Conservation (phyloP, 352 stramenopile genomes). For the Phytophthora ohioensis region DNA sequence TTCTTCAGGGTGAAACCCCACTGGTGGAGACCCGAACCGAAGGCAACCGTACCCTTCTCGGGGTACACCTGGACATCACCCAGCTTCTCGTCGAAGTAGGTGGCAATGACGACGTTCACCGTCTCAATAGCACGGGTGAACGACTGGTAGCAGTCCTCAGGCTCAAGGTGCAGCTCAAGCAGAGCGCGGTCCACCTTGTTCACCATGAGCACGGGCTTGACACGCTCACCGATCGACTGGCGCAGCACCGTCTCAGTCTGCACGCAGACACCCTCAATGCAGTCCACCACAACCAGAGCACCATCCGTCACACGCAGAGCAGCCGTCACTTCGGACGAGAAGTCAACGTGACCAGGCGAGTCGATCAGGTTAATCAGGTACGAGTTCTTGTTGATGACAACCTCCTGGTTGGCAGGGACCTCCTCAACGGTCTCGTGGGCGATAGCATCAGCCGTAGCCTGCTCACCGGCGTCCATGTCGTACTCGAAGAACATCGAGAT, state of each 20-base stretch:
- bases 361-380: slow-evolving; percentile 99
- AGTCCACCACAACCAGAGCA: slow-evolving; percentile 99
- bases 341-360: slow-evolving; percentile 99
- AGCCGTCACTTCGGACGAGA: slow-evolving; percentile 99
- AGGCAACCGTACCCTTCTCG: slow-evolving; percentile 98
- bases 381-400: slow-evolving; percentile 97
- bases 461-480: slow-evolving; percentile 95
- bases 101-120: slow-evolving; percentile 99
- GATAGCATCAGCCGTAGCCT: slow-evolving; percentile 71
- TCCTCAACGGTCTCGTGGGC: slow-evolving; percentile 64
- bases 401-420: slow-evolving; percentile 40
- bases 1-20: slow-evolving; percentile 99
- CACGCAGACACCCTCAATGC: slow-evolving; percentile 99
- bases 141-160: slow-evolving; percentile 99
- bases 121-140: slow-evolving; percentile 99
- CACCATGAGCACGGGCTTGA: slow-evolving; percentile 99
- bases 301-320: slow-evolving; percentile 99
- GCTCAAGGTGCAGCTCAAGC: slow-evolving; percentile 98
- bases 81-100: slow-evolving; percentile 98
- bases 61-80: slow-evolving; percentile 98
- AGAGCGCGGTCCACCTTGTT: slow-evolving; percentile 99
- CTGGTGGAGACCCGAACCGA: slow-evolving; percentile 99
- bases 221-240: slow-evolving; percentile 98
- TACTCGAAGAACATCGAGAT: slow-evolving; percentile 99
- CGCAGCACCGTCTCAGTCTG: slow-evolving; percentile 99